Conservation (phyloP, 495 filamentous ascomycete species). For the Cercophora newfieldiana region DNA sequence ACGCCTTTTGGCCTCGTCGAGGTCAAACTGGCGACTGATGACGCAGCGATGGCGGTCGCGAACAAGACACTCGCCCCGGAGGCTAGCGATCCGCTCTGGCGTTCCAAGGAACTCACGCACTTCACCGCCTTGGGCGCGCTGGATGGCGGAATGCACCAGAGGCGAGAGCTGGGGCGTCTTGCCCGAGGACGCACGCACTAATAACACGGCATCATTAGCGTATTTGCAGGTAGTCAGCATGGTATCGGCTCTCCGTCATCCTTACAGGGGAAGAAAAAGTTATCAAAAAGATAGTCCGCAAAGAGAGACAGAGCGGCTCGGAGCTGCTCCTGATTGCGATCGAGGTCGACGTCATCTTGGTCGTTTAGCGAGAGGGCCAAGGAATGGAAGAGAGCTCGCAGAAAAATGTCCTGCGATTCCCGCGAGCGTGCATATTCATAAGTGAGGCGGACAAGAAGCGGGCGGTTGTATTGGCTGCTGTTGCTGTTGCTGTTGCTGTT, state of each 20-base stretch:
- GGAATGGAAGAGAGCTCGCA: conserved; percentile 29
- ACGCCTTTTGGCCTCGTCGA: conserved; percentile 25
- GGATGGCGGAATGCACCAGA: conserved; percentile 23
- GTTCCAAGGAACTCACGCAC: conserved; percentile 24
- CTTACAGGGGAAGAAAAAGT: conserved; percentile 33
- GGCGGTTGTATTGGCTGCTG: conserved; percentile 23
- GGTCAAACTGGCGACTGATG: conserved; percentile 29
- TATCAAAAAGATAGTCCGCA: conserved; percentile 31
- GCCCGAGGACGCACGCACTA: conserved; percentile 29
- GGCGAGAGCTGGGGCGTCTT: conserved; percentile 30
- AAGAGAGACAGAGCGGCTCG: conserved; percentile 21
- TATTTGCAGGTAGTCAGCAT: conserved; percentile 1
- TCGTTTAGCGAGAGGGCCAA: conserved; percentile 23
- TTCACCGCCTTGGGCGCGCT: conserved; percentile 19
- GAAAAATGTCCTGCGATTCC: conserved; percentile 27
- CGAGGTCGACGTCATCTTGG: conserved; percentile 24
- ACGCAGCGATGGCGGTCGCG: conserved; percentile 34
- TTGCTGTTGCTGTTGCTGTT: conserved; percentile 18
- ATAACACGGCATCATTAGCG: conserved; percentile 20
- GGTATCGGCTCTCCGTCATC: conserved; percentile 1
- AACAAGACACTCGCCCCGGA: conserved; percentile 29
- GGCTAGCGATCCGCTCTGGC: conserved; percentile 22
- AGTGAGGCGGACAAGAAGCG: conserved; percentile 29
- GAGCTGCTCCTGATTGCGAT: conserved; percentile 13
- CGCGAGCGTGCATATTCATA: conserved; percentile 33